These are phyloP conservation scores for Colletotrichum chlorophyti DNA, from an alignment of 2,329 filamentous ascomycete species.

Conservation along the genomic window DNA sequence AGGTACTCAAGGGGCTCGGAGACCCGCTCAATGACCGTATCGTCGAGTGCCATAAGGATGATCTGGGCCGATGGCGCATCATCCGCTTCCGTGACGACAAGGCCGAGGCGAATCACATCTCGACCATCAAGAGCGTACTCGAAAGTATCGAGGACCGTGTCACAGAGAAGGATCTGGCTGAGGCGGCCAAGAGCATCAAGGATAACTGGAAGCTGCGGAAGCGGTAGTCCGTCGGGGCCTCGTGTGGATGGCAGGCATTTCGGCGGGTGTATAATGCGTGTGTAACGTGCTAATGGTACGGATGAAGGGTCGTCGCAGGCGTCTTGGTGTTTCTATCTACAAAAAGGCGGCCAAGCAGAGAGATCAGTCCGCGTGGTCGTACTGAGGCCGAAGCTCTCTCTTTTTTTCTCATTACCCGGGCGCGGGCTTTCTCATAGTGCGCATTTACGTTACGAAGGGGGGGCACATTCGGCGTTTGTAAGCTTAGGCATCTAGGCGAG, in stretches of 20 bases:
- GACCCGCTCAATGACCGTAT: constrained; percentile 86
- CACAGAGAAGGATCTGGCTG: constrained; percentile 80
- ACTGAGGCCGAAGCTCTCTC: too few relatives aligned
- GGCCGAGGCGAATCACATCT: constrained; percentile 85
- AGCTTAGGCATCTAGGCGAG: too few relatives aligned
- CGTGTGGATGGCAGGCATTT: neutral
- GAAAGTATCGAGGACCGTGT: constrained; percentile 90
- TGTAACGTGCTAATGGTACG: neutral
- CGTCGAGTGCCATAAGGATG: constrained; percentile 87
- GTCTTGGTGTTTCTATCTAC: neutral
- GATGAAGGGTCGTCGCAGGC: neutral
- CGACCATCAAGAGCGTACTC: constrained; percentile 83
- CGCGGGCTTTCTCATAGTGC: too few relatives aligned
- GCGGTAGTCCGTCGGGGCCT: neutral
- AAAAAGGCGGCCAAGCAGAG: neutral
- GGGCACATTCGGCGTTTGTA: too few relatives aligned
- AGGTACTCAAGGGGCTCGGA: constrained; percentile 73
- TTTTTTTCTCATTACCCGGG: too few relatives aligned
- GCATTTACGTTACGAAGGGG: too few relatives aligned
- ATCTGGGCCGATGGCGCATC: constrained; percentile 79
- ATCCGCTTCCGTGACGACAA: constrained; percentile 95
- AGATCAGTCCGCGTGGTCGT: too few relatives aligned
- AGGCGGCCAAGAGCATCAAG: constrained; percentile 73
- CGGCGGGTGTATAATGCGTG: neutral
- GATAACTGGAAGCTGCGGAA: constrained; percentile 77